Conservation (phyloP, 2,329 filamentous ascomycete genomes). For the Penicillium fuscoglaucum region DNA sequence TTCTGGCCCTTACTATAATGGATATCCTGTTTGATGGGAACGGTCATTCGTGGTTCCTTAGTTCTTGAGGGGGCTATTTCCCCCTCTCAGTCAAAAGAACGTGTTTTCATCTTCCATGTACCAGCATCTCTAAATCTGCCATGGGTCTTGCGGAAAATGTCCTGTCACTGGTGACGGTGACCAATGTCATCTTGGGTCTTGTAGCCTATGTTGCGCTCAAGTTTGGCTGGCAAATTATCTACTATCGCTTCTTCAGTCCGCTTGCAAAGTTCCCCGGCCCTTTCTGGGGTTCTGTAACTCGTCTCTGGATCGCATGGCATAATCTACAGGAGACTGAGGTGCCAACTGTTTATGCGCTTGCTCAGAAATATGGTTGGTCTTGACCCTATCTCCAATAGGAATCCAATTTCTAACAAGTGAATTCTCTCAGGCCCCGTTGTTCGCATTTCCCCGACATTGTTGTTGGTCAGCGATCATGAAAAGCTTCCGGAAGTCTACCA, state of each 20-base stretch:
- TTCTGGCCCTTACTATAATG: slow-evolving; percentile 17
- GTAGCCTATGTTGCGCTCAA: slow-evolving; percentile 27
- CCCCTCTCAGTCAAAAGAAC: neutral
- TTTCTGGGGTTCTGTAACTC: slow-evolving; percentile 57
- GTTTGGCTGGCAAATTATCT: slow-evolving; percentile 39
- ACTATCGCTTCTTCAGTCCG: slow-evolving; percentile 54
- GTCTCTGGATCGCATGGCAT: slow-evolving; percentile 56
- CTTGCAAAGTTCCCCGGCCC: slow-evolving; percentile 55
- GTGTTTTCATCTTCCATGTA: slow-evolving; percentile 2
- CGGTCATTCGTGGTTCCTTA: neutral
- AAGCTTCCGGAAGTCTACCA: slow-evolving; percentile 59
- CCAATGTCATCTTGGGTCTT: slow-evolving; percentile 25
- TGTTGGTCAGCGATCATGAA: slow-evolving; percentile 55
- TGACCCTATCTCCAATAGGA: neutral
- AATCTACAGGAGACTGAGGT: slow-evolving; percentile 52
- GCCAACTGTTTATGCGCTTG: slow-evolving; percentile 43
- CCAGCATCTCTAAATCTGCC: slow-evolving; percentile 9
- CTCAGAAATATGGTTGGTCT: slow-evolving; percentile 51
- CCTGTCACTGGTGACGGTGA: slow-evolving; percentile 31
- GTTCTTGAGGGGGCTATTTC: neutral
- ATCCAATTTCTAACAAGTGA: neutral
- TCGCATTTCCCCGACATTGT: slow-evolving; percentile 54
- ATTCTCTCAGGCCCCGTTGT: slow-evolving; percentile 51
- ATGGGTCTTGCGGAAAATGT: slow-evolving; percentile 31
- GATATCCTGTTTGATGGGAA: neutral